Percentiles rank a stretch among this genome's conserved stretches.
Evolutionary conservation across 768 basidiomycete species (phyloP).

Genomic region (Lactarius deliciosus): DNA sequence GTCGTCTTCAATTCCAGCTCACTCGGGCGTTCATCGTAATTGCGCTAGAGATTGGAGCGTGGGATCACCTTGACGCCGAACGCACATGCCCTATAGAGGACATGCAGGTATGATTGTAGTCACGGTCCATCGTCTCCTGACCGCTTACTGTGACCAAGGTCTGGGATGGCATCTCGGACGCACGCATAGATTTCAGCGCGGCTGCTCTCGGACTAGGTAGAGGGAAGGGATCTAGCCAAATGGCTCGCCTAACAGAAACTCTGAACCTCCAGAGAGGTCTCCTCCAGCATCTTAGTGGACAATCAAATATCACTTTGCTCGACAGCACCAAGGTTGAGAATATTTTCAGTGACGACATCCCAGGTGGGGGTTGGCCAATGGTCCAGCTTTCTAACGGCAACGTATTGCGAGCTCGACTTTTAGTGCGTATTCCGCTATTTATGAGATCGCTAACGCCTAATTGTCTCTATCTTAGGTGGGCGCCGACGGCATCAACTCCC

Average conservation of each 20-base stretch:
- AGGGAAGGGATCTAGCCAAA: constrained; percentile 41
- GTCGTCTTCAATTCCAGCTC: constrained; percentile 12
- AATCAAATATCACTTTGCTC: constrained; percentile 58
- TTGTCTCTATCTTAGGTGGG: constrained; percentile 61
- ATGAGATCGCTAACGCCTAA: constrained; percentile 1
- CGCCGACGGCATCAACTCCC: constrained; percentile 94
- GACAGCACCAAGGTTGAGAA: constrained; percentile 74
- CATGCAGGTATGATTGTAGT: constrained; percentile 66
- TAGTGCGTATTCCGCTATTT: constrained; percentile 49
- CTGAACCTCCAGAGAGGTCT: constrained; percentile 88
- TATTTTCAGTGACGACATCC: constrained; percentile 53
- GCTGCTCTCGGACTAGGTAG: constrained; percentile 42
- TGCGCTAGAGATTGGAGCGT: constrained; percentile 72
- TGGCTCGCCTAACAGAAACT: constrained; percentile 90
- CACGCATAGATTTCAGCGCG: constrained; percentile 70
- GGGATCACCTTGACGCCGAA: constrained; percentile 66
- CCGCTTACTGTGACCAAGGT: constrained; percentile 46
- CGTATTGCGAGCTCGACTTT: constrained; percentile 65
- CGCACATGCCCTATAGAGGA: constrained; percentile 76
- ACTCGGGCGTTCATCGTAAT: not conserved
- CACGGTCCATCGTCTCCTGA: constrained; percentile 16
- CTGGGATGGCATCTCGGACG: constrained; percentile 89
- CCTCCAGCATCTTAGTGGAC: constrained; percentile 56
- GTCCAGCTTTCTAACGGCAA: constrained; percentile 70
- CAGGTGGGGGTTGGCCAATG: constrained; percentile 73